Conservation (phyloP, 345 rosid genomes). For the Clarkia xantiana region DNA sequence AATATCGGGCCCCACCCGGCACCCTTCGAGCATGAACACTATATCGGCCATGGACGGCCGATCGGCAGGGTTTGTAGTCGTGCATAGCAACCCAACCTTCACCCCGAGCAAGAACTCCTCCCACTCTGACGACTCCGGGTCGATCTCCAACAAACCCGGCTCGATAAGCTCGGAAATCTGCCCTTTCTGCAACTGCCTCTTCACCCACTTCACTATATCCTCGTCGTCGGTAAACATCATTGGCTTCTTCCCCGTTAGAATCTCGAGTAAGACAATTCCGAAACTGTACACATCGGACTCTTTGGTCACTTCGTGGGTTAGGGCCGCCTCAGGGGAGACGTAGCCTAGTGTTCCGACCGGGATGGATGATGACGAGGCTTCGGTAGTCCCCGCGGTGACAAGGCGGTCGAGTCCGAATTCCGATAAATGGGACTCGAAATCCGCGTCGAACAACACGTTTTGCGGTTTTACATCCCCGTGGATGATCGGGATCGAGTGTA, state of each 20-base stretch:
- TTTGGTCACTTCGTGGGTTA: constrained; percentile 44
- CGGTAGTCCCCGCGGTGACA: constrained; percentile 35
- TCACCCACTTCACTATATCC: constrained; percentile 96
- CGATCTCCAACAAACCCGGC: constrained; percentile 85
- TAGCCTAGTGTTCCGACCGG: constrained; percentile 64
- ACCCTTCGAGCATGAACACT: constrained; percentile 97
- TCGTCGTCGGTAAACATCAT: constrained; percentile 80
- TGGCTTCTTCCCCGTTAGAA: constrained; percentile 78
- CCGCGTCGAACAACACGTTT: constrained; percentile 81
- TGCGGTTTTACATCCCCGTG: constrained; percentile 94
- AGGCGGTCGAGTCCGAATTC: constrained; percentile 76
- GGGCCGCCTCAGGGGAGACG: constrained; percentile 60
- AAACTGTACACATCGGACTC: constrained; percentile 88
- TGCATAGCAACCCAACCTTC: constrained; percentile 85
- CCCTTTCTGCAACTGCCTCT: constrained; percentile 80
- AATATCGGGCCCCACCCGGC: constrained; percentile 81
- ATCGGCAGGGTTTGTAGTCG: constrained; percentile 78
- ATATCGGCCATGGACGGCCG: constrained; percentile 79
- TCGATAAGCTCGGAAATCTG: constrained; percentile 75
- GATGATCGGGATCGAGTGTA: constrained; percentile 61
- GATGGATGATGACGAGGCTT: constrained; percentile 47
- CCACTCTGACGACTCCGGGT: constrained; percentile 98
- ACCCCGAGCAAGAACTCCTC: constrained; percentile 88
- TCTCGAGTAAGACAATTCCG: constrained; percentile 73
- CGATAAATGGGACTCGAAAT: constrained; percentile 89